Evolutionary conservation across 2,329 filamentous ascomycete genomes (phyloP).

Genomic region (Cladosporium sp.): DNA sequence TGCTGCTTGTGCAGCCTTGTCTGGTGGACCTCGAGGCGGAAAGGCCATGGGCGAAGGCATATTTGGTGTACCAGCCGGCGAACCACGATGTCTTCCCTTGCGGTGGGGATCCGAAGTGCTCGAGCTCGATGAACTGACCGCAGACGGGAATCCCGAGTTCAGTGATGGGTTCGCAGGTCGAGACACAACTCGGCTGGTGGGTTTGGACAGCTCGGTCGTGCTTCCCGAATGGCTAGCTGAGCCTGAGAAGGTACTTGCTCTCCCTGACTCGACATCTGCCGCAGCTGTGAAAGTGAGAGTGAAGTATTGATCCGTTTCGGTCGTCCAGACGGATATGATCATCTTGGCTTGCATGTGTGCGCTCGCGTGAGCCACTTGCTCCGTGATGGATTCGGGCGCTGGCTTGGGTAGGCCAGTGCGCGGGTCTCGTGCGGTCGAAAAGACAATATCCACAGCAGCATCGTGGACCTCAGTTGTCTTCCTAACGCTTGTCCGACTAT

Average conservation of each 20-base stretch:
- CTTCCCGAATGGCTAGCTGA: constrained; percentile 5
- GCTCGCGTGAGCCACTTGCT: constrained; percentile 17
- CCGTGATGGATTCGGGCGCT: constrained; percentile 31
- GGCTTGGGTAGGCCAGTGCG: constrained; percentile 36
- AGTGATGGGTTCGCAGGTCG: constrained; percentile 33
- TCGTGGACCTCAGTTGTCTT: constrained; percentile 49
- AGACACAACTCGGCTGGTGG: constrained; percentile 39
- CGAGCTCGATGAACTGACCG: constrained; percentile 35
- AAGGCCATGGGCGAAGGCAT: constrained; percentile 57
- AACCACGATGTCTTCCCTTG: constrained; percentile 9
- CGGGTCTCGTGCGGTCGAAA: constrained; percentile 48
- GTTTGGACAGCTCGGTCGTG: constrained; percentile 22
- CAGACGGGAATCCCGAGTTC: constrained; percentile 33
- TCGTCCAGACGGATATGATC: constrained; percentile 72
- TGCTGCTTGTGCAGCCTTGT: constrained; percentile 50
- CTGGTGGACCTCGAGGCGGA: constrained; percentile 63
- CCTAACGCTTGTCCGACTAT: constrained; percentile 17
- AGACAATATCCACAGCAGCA: constrained; percentile 63
- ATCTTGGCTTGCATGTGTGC: constrained; percentile 60
- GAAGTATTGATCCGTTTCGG: constrained; percentile 64
- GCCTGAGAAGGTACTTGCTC: background rate
- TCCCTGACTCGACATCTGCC: background rate
- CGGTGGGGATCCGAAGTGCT: constrained; percentile 17
- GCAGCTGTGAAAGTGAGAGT: constrained; percentile 70
- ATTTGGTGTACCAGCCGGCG: constrained; percentile 35